Evolutionary conservation across 208 protist genomes (phyloP), one percentile per base, ranked within the genome.

Genomic region (Leishmania arabica): DNA sequence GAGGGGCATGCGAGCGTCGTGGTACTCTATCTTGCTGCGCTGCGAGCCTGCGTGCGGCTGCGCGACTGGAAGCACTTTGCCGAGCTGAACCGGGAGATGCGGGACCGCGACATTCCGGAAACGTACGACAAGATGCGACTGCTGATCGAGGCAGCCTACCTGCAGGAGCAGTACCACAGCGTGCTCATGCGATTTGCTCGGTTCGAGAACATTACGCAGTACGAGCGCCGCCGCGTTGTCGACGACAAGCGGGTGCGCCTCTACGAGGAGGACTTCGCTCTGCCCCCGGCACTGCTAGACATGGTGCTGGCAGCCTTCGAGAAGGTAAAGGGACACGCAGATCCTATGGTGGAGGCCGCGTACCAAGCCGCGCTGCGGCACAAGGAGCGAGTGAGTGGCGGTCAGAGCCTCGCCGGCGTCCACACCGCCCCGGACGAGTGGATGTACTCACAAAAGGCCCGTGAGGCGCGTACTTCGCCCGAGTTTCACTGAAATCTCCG

Each of bases 111-210:
- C 49, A 84, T 89, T 6, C 89, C 90, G 9, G 89, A 94, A 82
- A 92, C 84, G 6, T 95, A 88, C 71, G 92, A 92, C 58, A 95
- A 93, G 85, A 93, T 95, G 87, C 70, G 80, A 64, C 70, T 95
- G 17, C 84, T 94, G 45, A 90, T 95, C 60, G 88, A 93, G 84
- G 89, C 90, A 47, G 92, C 92, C 9, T 90, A 89, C 68, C 42
- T 79, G 53, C 89, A 88, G n/a, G 77, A 68, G 15, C 82, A 92
- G 60, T 92, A 86, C 80, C 89, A 93, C 82, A 83, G 76, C 79
- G 90, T 88, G 27, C 73, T 94, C 49, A 88, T 90, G 83, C 90
- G 92, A 24, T 95, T 94, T 73, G 88, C 89, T 2, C 86, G 92
- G 9, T 91, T 93, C 75, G 84, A 91, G 74, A 93, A 89, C 79